phyloP scores from a whole-genome alignment of 306 rosid genomes.

The Sicyos baderoa region DNA sequence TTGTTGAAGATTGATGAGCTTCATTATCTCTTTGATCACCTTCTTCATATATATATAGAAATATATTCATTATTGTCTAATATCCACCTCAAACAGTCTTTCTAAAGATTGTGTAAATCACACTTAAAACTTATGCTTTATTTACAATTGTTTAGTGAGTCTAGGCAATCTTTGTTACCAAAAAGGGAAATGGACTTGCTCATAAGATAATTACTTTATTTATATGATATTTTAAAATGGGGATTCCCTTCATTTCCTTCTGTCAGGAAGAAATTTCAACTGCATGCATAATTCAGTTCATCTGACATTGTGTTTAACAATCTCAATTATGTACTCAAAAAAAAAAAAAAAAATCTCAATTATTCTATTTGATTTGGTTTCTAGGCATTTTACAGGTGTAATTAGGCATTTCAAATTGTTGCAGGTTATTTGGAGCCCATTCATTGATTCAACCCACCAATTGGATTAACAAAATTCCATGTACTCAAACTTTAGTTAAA shows the following conservation, averaged over 20 bases:
- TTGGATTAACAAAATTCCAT: neutral
- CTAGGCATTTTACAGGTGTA: neutral
- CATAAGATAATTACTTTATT: conserved; percentile 7
- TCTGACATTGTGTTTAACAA: neutral
- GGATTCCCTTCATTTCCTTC: conserved; percentile 8
- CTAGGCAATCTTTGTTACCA: conserved; percentile 29
- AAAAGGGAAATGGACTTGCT: conserved; percentile 3
- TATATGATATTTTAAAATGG: conserved; percentile 14
- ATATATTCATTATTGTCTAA: conserved; percentile 23
- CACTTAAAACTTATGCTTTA: conserved; percentile 23
- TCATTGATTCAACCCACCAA: neutral
- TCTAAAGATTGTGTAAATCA: conserved; percentile 28
- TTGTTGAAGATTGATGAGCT: conserved; percentile 1
- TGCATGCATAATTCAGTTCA: neutral
- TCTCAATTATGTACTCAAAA: too few relatives aligned
- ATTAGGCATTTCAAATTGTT: neutral
- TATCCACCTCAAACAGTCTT: conserved; percentile 21
- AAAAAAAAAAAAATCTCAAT: too few relatives aligned
- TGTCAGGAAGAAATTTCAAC: neutral
- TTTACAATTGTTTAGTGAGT: conserved; percentile 20
- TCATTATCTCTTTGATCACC: neutral
- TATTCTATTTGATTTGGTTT: neutral
- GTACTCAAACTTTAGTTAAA: too few relatives aligned
- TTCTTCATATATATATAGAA: neutral
- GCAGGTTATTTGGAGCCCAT: neutral